These are phyloP conservation scores for Candida germanica DNA, from an alignment of 805 yeast species.

Conservation along the genomic window DNA sequence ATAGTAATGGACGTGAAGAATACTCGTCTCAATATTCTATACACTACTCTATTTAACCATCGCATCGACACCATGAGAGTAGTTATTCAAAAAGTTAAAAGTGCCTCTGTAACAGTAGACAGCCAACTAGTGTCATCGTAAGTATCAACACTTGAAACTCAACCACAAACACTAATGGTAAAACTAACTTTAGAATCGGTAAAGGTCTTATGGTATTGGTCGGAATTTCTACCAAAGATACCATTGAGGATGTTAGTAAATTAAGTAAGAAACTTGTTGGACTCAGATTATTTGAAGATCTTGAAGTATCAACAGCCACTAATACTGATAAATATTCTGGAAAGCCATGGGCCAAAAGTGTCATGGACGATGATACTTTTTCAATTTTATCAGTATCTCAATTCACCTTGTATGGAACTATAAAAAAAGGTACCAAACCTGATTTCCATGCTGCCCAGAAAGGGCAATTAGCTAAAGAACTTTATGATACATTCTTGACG, in stretches of 20 bases:
- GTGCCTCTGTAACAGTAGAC: constrained; percentile 87
- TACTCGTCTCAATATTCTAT: not conserved
- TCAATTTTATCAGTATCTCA: constrained; percentile 87
- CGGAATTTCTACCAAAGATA: constrained; percentile 79
- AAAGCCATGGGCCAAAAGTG: constrained; percentile 70
- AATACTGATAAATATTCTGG: constrained; percentile 43
- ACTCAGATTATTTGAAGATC: constrained; percentile 71
- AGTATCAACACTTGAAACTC: constrained; percentile 11
- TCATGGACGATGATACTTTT: constrained; percentile 61
- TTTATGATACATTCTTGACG: constrained; percentile 53
- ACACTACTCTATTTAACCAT: too few species aligned
- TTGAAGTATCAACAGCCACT: constrained; percentile 43
- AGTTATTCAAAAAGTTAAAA: constrained; percentile 84
- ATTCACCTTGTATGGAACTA: constrained; percentile 81
- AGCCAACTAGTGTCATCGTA: constrained; percentile 61
- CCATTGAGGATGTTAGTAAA: constrained; percentile 66
- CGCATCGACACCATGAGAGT: constrained; percentile 89
- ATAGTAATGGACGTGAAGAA: not conserved
- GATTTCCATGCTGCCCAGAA: constrained; percentile 92
- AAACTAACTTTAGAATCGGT: constrained; percentile 46
- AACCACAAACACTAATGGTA: constrained; percentile 1
- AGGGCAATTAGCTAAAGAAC: constrained; percentile 53
- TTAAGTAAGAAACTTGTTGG: constrained; percentile 64
- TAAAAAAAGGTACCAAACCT: constrained; percentile 91
- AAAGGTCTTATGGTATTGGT: constrained; percentile 78